A percentile compares a stretch with the other conserved stretches of the same genome.
These are phyloP conservation scores for Dissophora ornata DNA, from an alignment of 192 early-diverging fungal species.

Conservation along the genomic window DNA sequence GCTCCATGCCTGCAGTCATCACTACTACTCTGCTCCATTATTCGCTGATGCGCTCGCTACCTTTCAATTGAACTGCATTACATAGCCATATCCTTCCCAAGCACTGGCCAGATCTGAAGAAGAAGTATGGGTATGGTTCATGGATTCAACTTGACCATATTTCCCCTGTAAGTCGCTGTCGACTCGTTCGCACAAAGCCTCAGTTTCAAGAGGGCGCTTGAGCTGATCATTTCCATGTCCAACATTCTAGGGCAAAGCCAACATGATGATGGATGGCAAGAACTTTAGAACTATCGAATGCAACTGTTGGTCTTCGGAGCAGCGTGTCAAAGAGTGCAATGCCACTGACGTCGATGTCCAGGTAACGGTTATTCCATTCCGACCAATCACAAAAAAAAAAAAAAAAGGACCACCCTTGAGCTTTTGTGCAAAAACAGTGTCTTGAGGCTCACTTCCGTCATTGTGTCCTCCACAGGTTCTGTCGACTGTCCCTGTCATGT, in stretches of 20 bases:
- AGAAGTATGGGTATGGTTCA: slow-evolving; percentile 69
- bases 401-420: too few relatives aligned
- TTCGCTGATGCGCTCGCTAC: neutral
- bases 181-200: too few relatives aligned
- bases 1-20: neutral
- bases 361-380: slow-evolving; percentile 29
- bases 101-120: slow-evolving; percentile 69
- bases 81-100: slow-evolving; percentile 71
- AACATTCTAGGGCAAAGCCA: slow-evolving; percentile 61
- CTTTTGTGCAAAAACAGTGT: too few relatives aligned
- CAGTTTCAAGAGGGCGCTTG: neutral
- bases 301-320: slow-evolving; percentile 76
- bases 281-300: slow-evolving; percentile 73
- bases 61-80: neutral
- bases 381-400: too few relatives aligned
- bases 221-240: too few relatives aligned
- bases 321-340: slow-evolving; percentile 67
- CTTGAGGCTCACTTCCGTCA: too few relatives aligned
- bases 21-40: neutral
- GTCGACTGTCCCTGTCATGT: slow-evolving; percentile 75
- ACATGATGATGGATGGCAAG: slow-evolving; percentile 78
- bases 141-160: slow-evolving; percentile 61
- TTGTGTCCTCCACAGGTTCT: too few relatives aligned
- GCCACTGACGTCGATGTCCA: slow-evolving; percentile 66
- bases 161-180: slow-evolving; percentile 38